These are phyloP conservation scores for Blastobotrys americana DNA, from an alignment of 805 yeast species.

Conservation along the genomic window DNA sequence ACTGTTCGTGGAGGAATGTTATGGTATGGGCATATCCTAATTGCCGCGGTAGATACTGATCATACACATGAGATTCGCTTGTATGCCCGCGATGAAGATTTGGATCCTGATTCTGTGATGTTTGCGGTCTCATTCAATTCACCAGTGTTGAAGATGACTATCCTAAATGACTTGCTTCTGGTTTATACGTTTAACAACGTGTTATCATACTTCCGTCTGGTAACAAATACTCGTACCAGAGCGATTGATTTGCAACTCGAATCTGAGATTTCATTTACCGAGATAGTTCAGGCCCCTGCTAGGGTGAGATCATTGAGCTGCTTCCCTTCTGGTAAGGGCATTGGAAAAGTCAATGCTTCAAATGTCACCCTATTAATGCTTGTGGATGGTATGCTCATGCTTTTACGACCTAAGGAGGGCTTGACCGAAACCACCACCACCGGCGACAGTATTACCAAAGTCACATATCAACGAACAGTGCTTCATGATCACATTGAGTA, in stretches of 20 bases:
- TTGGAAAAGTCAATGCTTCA: conserved; percentile 2
- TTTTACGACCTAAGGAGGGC: conserved; percentile 18
- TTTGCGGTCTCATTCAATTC: conserved; percentile 27
- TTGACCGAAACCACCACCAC: conserved; percentile 1
- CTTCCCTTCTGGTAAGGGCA: conserved; percentile 11
- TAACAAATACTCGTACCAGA: conserved; percentile 4
- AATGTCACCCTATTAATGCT: conserved; percentile 21
- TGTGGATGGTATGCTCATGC: conserved; percentile 33
- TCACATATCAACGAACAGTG: conserved; percentile 21
- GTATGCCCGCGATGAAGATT: conserved; percentile 32
- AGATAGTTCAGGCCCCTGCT: conserved; percentile 34
- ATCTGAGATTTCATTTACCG: conserved; percentile 30
- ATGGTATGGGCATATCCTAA: conserved; percentile 34
- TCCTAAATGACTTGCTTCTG: conserved; percentile 27
- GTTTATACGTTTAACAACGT: conserved; percentile 31
- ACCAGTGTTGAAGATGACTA: conserved; percentile 26
- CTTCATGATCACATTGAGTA: conserved; percentile 33
- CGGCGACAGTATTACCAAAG: conserved; percentile 9
- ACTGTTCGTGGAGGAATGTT: conserved; percentile 33
- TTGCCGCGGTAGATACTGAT: conserved; percentile 30
- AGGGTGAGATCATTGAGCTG: conserved; percentile 32
- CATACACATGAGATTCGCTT: conserved; percentile 27
- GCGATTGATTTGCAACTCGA: conserved; percentile 24
- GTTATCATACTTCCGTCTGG: conserved; percentile 25
- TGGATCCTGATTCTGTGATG: conserved; percentile 28